Conservation (phyloP, 2,329 filamentous ascomycete genomes). For the Lizonia empirigonia region DNA sequence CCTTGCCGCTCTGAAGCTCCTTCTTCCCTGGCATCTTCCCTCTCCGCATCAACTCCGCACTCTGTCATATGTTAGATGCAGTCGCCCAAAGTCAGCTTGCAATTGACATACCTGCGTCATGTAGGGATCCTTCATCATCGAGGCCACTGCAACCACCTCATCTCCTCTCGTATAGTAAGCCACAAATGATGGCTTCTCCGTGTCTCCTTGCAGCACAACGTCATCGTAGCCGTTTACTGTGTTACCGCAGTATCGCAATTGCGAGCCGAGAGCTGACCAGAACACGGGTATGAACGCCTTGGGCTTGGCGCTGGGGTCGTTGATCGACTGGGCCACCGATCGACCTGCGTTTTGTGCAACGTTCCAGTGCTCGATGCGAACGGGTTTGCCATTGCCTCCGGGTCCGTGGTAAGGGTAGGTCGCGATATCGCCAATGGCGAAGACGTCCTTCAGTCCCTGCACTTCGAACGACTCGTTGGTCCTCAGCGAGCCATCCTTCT, state of each 20-base stretch:
- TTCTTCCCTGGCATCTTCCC: slow-evolving; percentile 83
- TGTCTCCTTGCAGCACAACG: slow-evolving; percentile 76
- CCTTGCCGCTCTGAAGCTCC: slow-evolving; percentile 68
- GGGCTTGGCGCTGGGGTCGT: slow-evolving; percentile 64
- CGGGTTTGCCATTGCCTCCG: slow-evolving; percentile 72
- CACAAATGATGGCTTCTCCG: slow-evolving; percentile 74
- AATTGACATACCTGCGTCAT: slow-evolving; percentile 58
- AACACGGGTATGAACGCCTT: slow-evolving; percentile 90
- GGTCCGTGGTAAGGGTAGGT: slow-evolving; percentile 94
- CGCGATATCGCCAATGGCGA: slow-evolving; percentile 92
- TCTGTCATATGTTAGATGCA: slow-evolving; percentile 56
- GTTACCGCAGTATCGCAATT: slow-evolving; percentile 93
- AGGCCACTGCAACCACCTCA: slow-evolving; percentile 85
- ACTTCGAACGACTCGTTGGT: slow-evolving; percentile 83
- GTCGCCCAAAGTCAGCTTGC: not conserved
- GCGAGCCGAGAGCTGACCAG: slow-evolving; percentile 90
- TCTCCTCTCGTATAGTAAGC: slow-evolving; percentile 90
- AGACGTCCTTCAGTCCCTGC: slow-evolving; percentile 78
- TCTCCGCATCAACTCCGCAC: slow-evolving; percentile 81
- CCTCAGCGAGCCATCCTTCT: slow-evolving; percentile 82
- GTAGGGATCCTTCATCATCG: slow-evolving; percentile 86
- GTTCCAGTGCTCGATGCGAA: slow-evolving; percentile 97
- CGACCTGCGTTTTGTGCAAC: slow-evolving; percentile 94
- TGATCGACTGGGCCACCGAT: slow-evolving; percentile 77
- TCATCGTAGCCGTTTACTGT: slow-evolving; percentile 84